Base-by-base conservation (phyloP, 2,329 filamentous ascomycete genomes). In the Fusarium luffae region DNA sequence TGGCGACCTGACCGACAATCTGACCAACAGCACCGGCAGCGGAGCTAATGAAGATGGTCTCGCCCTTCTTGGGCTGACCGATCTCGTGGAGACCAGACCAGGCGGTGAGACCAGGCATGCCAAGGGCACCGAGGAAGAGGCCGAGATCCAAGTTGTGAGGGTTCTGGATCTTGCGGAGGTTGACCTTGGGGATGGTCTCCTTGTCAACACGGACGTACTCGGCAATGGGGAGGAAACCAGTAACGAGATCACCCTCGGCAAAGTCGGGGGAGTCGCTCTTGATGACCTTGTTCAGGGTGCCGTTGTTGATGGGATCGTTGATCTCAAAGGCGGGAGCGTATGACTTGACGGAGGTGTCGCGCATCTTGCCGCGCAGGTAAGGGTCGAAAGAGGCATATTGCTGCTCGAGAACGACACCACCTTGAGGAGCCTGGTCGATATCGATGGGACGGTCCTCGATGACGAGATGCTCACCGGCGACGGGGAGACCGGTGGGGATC, bases 11-110 rank as follows among this genome's bases (percentile, higher is more conserved):
- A 8, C 93, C 93, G 21, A 96, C 93, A 10, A 96, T 78, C 79
- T 94, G 91, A 5, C 93, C 93, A 5, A 97, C 93, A 3, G 92
- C 93, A 30, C 93, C 93, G 5, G 90, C 91, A 0, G 93, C 93
- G 5, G 92, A 90, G 61, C 89, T 92, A 71, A 97, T 86, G 79
- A 95, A 93, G 76, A 97, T 93, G 41, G 92, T 94, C 72, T 93
- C 90, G 2, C 90, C 90, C 62, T 83, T 79, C 75, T 88, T 87
- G 32, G 90, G 86, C 73, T 89, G 80, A 1, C 88, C 90, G 9
- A 93, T 85, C 48, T 91, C 85, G 65, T 88, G 77, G 70, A 93
- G 83, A 8, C 90, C 90, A 60, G 91, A 90, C 77, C 91, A 93
- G 2, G 90, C 91, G 0, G 91, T 92, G 57, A 92, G 77, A 4